phyloP scores from a whole-genome alignment of 768 basidiomycete species.

The Amanita exitialis region DNA sequence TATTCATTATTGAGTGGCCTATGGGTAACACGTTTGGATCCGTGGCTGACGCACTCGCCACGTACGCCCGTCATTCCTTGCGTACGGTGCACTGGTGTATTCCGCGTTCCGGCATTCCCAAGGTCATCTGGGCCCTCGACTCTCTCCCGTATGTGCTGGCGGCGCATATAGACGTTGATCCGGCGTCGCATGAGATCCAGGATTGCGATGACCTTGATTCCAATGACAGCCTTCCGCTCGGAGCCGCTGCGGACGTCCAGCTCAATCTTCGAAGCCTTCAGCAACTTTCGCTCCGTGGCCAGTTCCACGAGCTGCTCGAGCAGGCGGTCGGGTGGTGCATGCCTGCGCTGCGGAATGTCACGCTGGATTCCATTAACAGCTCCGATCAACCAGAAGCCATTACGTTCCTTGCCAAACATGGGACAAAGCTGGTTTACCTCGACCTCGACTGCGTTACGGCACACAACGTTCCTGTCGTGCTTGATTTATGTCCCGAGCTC shows the following conservation, averaged over 20 bases:
- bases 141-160: conserved; percentile 47
- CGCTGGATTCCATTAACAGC: conserved; percentile 40
- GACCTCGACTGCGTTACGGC: conserved; percentile 52
- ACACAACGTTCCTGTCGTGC: conserved; percentile 47
- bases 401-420: conserved; percentile 52
- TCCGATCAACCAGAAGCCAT: conserved; percentile 48
- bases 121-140: conserved; percentile 65
- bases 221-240: conserved; percentile 34
- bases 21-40: conserved; percentile 49
- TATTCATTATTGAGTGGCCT: conserved; percentile 62
- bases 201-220: conserved; percentile 25
- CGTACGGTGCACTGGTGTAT: conserved; percentile 56
- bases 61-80: conserved; percentile 36
- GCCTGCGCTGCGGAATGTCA: conserved; percentile 46
- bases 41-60: conserved; percentile 54
- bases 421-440: conserved; percentile 46
- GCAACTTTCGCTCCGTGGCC: conserved; percentile 54
- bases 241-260: conserved; percentile 47
- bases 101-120: conserved; percentile 42
- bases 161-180: conserved; percentile 45
- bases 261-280: conserved; percentile 45
- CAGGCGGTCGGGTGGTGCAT: conserved; percentile 60
- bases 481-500: conserved; percentile 56
- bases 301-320: conserved; percentile 57
- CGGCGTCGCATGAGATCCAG: conserved; percentile 18